Evolutionary conservation across 768 basidiomycete genomes (phyloP), one percentile per base, ranked within the genome.

Genomic region (Floccularia luteovirens): DNA sequence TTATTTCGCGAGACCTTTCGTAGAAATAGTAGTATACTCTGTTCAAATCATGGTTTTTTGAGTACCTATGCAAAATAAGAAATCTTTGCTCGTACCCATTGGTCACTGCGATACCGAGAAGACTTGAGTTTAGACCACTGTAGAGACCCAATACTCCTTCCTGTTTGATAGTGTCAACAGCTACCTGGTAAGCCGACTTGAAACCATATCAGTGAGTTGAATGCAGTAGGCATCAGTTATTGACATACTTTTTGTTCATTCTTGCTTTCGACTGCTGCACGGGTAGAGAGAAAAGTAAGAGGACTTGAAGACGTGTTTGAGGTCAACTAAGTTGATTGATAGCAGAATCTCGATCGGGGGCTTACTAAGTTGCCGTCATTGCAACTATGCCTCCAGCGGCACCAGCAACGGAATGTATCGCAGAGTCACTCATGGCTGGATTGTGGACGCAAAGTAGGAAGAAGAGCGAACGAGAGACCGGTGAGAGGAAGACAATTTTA

Each of bases 1-100:
- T 66, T 23, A 64, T 57, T 17, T 68, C 75, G 33, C 79, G 68
- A 12, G 79, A 76, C 30, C 79, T 74, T 55, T 89, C 87, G 53
- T 89, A 90, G 67, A 87, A 92, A 60, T 87, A 90, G 62, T 97
- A 97, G 56, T 96, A 97, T 4, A 90, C 83, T 2, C 91, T 91
- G 48, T 5, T 22, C 16, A 39, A n/a, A 35, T 22, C 17, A 39
- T 41, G 39, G 42, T 14, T 16, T 28, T 35, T 31, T 14, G 34
- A 39, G 37, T 33, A 28, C 17, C n/a, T 36, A 23, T 16, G 24
- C 14, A 2, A 16, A 19, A 31, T 28, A 40, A 24, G 5, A 24
- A 17, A 5, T 14, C 31, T 27, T 32, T 16, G 14, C 19, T 55
- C 73, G 38, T 50, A 86, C 89, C 85, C 86, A 51, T 98, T 98